Percentiles rank a stretch among this genome's conserved stretches.
These are phyloP conservation scores for Pseudogymnoascus sp. DNA, from an alignment of 2,329 filamentous ascomycete genomes.

Conservation along the genomic window DNA sequence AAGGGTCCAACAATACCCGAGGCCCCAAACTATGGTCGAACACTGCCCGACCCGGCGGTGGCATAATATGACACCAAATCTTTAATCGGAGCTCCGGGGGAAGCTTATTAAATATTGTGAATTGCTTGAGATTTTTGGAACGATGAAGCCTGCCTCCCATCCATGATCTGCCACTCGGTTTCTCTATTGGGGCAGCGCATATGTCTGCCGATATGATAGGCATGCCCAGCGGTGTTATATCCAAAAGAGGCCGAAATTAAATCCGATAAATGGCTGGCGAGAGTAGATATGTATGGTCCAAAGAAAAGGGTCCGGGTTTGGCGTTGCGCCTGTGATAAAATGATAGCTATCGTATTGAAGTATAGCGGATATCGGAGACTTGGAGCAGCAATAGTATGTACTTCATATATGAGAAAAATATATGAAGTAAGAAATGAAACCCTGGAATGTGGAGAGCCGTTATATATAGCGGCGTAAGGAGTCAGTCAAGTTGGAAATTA, in stretches of 20 bases:
- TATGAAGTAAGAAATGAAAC: neutral
- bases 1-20: neutral
- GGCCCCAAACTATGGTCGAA: neutral
- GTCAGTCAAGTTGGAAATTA: neutral
- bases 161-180: neutral
- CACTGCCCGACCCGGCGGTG: neutral
- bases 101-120: conserved; percentile 2
- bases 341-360: neutral
- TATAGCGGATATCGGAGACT: neutral
- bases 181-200: neutral
- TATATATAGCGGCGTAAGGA: neutral
- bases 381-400: neutral
- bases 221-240: neutral
- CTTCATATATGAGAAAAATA: neutral
- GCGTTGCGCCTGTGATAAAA: neutral
- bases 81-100: neutral
- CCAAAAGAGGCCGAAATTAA: neutral
- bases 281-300: neutral
- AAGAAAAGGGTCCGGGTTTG: neutral
- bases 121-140: neutral
- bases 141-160: neutral
- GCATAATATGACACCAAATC: neutral
- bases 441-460: neutral
- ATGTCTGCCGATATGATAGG: neutral
- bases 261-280: neutral